Evolutionary conservation across 2,329 filamentous ascomycete genomes (phyloP).

Genomic region (Trichophyton verrucosum): DNA sequence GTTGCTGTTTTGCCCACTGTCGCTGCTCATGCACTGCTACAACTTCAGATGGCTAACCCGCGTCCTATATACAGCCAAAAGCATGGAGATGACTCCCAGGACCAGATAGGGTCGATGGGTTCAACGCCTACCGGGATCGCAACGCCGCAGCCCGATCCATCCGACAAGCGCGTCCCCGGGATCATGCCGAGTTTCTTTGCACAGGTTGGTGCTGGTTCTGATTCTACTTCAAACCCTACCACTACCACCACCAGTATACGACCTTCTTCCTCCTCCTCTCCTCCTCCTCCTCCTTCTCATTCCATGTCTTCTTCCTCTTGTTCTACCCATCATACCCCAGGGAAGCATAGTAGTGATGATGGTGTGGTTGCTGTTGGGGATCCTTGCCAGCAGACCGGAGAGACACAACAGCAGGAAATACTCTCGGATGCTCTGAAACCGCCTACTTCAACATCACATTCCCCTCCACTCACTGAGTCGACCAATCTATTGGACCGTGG

Average conservation of each 20-base stretch:
- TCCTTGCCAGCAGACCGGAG: background rate
- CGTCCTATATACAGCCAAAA: conserved; percentile 8
- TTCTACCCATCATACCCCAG: background rate
- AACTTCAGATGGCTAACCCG: conserved; percentile 19
- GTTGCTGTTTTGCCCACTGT: background rate
- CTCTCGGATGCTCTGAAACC: background rate
- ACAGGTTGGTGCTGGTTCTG: conserved; percentile 91
- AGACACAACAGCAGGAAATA: background rate
- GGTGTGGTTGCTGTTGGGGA: background rate
- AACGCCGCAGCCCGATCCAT: conserved; percentile 83
- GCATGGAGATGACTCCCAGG: conserved; percentile 29
- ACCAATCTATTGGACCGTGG: conserved; percentile 32
- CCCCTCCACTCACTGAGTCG: conserved; percentile 28
- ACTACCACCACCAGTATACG: conserved; percentile 27
- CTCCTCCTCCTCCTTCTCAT: conserved; percentile 1
- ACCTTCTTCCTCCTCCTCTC: conserved; percentile 23
- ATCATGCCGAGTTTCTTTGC: conserved; percentile 94
- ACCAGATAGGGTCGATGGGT: conserved; percentile 49
- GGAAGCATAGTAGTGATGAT: background rate
- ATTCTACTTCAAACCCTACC: conserved; percentile 47
- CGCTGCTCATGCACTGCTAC: too few relatives aligned
- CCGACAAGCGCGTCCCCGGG: conserved; percentile 88
- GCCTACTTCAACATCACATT: background rate
- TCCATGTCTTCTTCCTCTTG: background rate
- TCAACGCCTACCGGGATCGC: conserved; percentile 83